Base-by-base conservation (phyloP, 352 stramenopile genomes). In the Thalassiosira hispida region DNA sequence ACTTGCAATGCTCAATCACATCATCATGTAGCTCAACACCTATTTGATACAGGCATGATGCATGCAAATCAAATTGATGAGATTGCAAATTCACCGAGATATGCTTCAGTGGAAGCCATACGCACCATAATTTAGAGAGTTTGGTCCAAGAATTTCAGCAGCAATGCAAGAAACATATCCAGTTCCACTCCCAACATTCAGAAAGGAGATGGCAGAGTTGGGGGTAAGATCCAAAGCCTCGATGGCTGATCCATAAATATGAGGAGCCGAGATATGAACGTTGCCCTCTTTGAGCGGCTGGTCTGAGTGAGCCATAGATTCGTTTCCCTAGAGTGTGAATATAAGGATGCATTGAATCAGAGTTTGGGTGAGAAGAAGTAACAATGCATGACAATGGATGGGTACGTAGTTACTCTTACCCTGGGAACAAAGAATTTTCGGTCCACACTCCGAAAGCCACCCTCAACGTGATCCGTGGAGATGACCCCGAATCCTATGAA, bases 161-260 rank as follows among this genome's bases (percentile, higher is more conserved):
- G 84, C 85, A 57, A 95, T 81, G 59, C 81, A 89, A 33, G 78
- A 89, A 31, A 95, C 65, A 63, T 95, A 95, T 23, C 86, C 88
- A 22, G 81, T 93, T 33, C 91, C 91, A 74, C 74, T 92, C 9
- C 91, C 91, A 31, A 92, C 69, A 72, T 94, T 94, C 4, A 95
- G 65, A 78, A 95, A 92, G 16, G 73, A 88, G 14, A 85, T 42
- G 8, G 53, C 70, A 27, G 82, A 81, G 52, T 85, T 77, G 1
- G 81, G 80, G 35, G 79, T 55, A 14, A 94, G 77, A 59, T 92
- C 86, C 46, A 94, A 64, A 14, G 86, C 86, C 56, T 93, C 86
- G 22, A 94, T 53, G n/a, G 84, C 84, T 53, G 77, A 77, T 33
- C 84, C 84, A 75, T 94, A 94, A 22, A 94, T 94, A 57, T 94